These are phyloP conservation scores for Ustilago curta DNA, from an alignment of 1,284 basidiomycete species.

Conservation along the genomic window DNA sequence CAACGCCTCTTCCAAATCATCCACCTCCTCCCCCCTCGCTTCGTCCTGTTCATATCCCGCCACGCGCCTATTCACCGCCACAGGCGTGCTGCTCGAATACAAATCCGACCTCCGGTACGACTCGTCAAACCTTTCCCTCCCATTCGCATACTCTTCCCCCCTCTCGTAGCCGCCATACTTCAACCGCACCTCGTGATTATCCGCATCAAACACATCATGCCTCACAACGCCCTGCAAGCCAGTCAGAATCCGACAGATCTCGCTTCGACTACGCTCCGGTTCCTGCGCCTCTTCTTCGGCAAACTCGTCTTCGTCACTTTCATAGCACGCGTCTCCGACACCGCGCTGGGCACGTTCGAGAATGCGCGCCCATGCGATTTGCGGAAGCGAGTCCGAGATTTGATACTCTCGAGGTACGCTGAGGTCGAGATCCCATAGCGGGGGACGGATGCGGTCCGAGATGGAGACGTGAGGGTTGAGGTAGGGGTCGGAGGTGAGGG, in stretches of 20 bases:
- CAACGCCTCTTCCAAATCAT: slow-evolving; percentile 35
- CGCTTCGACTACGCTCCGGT: slow-evolving; percentile 42
- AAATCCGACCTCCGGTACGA: slow-evolving; percentile 17
- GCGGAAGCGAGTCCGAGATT: slow-evolving; percentile 35
- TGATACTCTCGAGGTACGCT: slow-evolving; percentile 25
- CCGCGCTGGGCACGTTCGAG: slow-evolving; percentile 60
- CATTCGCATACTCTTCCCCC: slow-evolving; percentile 4
- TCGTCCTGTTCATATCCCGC: slow-evolving; percentile 17
- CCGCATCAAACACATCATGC: slow-evolving; percentile 35
- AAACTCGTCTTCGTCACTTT: slow-evolving; percentile 59
- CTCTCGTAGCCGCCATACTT: slow-evolving; percentile 32
- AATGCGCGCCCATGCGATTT: slow-evolving; percentile 59
- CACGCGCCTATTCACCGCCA: slow-evolving; percentile 7
- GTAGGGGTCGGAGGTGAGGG: slow-evolving; percentile 41
- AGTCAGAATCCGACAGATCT: slow-evolving; percentile 51
- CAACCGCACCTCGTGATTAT: slow-evolving; percentile 31
- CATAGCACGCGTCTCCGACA: slow-evolving; percentile 64
- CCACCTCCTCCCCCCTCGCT: slow-evolving; percentile 14
- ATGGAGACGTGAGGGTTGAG: slow-evolving; percentile 28
- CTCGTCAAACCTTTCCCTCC: not conserved
- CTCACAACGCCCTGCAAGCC: slow-evolving; percentile 43
- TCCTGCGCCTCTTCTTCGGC: slow-evolving; percentile 52
- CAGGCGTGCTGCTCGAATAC: slow-evolving; percentile 29
- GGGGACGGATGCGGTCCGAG: slow-evolving; percentile 33
- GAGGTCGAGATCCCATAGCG: slow-evolving; percentile 57